phyloP scores from a whole-genome alignment of 2,329 filamentous ascomycete genomes.

The Dothideomycetes sp. region DNA sequence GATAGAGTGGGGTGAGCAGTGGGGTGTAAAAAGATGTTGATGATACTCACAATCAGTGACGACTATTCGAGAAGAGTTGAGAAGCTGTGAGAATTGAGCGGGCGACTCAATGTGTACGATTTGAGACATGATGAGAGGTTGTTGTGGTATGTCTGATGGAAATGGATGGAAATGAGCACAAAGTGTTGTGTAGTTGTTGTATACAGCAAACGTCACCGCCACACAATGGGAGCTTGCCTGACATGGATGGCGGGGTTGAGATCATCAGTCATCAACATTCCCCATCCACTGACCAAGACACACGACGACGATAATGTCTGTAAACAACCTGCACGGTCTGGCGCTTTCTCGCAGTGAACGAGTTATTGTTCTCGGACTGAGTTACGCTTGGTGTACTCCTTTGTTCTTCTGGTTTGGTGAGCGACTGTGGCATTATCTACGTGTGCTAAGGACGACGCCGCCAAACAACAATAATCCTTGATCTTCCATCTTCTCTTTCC shows the following conservation, averaged over 20 bases:
- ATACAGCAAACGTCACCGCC: too few species aligned
- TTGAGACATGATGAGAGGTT: conserved; percentile 26
- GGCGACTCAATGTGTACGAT: conserved; percentile 33
- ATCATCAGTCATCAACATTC: conserved; percentile 1
- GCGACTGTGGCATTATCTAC: conserved; percentile 15
- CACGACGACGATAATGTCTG: background rate
- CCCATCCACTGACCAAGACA: background rate
- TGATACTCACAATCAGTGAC: conserved; percentile 71
- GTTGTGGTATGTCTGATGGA: conserved; percentile 3
- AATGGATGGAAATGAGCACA: conserved; percentile 2
- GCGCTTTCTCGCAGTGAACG: conserved; percentile 22
- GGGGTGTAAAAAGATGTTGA: conserved; percentile 7
- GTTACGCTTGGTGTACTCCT: conserved; percentile 21
- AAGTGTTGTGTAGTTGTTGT: too few species aligned
- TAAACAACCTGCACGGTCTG: conserved; percentile 16
- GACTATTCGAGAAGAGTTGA: conserved; percentile 66
- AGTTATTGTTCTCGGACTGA: conserved; percentile 20
- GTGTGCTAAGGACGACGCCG: conserved; percentile 2
- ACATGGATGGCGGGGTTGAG: background rate
- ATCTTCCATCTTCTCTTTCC: background rate
- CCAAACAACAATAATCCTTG: background rate
- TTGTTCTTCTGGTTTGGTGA: conserved; percentile 16
- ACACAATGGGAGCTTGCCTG: too few species aligned
- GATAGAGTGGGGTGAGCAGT: conserved; percentile 2
- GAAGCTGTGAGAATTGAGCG: conserved; percentile 53